Evolutionary conservation across 345 rosid genomes (phyloP), one percentile per base, ranked within the genome.

Genomic region (Lepidium didymum): DNA sequence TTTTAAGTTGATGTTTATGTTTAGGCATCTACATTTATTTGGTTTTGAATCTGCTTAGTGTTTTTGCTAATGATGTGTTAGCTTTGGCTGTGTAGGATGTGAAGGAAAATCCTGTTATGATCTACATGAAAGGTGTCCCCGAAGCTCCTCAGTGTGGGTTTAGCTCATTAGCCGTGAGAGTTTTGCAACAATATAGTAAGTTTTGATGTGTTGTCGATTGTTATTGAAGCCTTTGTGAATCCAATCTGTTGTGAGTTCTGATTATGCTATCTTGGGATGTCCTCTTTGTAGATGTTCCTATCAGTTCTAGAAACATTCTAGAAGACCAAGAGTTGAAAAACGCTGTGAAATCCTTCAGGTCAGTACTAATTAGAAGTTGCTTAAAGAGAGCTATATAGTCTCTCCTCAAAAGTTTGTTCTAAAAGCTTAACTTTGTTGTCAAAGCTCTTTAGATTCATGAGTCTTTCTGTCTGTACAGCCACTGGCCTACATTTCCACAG

Each of bases 401-500:
- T 67, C 37, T 34, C 19, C 43, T 43, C 15, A 14, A 2, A 9
- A 6, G 18, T 1, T 55, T 27, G 2, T 5, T 1, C n/a, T 8
- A 10, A 21, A 7, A 41, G 29, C 21, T 62, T 54, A 6, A 27
- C 31, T 27, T 47, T 7, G 33, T 29, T 29, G 7, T 29, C 7
- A 7, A 29, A 29, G 33, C 33, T 29, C 33, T 29, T 29, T 29
- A 6, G 33, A 34, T 42, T n/a, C 7, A 19, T 41, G 47, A 19
- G 25, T 42, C 7, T 60, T 37, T 37, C 46, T 45, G 50, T 75
- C 10, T 66, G 19, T 80, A 81, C 84, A 94, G 99, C 83, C 72
- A 78, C 53, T 94, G 99, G 97, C 97, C 99, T 5, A 94, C 99
- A 38, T 94, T 91, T 77, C 99, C 99, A 2, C 97, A 91, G 75